Percentiles rank a stretch among this genome's conserved stretches.
Conservation (phyloP, 345 rosid species). For the Euphorbia peplus region DNA sequence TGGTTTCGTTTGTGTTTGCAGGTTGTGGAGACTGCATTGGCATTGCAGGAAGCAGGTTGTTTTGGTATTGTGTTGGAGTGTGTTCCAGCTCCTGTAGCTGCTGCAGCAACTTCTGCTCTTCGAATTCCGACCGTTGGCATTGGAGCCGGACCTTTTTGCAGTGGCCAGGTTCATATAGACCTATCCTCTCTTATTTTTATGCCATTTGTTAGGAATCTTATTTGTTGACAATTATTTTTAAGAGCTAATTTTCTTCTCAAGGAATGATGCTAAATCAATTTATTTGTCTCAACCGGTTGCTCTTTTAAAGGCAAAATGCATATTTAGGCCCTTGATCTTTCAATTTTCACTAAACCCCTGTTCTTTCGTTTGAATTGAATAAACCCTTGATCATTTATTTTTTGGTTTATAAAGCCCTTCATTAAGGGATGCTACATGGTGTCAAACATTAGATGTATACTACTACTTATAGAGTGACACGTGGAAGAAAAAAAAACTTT, state of each 20-base stretch:
- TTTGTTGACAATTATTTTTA: too few relatives aligned
- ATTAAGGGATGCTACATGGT: too few relatives aligned
- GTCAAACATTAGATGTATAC: too few relatives aligned
- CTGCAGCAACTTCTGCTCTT: constrained; percentile 86
- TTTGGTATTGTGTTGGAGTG: constrained; percentile 90
- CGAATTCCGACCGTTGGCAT: constrained; percentile 86
- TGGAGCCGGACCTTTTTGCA: constrained; percentile 94
- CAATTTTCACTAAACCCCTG: too few relatives aligned
- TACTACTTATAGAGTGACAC: too few relatives aligned
- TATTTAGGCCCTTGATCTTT: too few relatives aligned
- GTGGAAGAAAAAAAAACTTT: too few relatives aligned
- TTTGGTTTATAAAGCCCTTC: too few relatives aligned
- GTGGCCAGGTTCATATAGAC: constrained; percentile 66
- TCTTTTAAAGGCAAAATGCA: too few relatives aligned
- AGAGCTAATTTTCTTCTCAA: background rate
- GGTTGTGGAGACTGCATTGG: constrained; percentile 96
- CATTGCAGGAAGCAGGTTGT: constrained; percentile 90
- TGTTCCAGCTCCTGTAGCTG: constrained; percentile 85
- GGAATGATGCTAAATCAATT: background rate
- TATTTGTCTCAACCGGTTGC: background rate
- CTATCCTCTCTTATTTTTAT: background rate
- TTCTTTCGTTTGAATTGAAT: too few relatives aligned
- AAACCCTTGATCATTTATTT: too few relatives aligned
- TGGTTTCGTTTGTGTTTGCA: constrained; percentile 27
- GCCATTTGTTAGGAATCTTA: background rate